Percentiles rank a stretch among this genome's conserved stretches.
Evolutionary conservation across 176 grass and related monocot species (phyloP).

Genomic region (bread wheat (Triticum aestivum)): DNA sequence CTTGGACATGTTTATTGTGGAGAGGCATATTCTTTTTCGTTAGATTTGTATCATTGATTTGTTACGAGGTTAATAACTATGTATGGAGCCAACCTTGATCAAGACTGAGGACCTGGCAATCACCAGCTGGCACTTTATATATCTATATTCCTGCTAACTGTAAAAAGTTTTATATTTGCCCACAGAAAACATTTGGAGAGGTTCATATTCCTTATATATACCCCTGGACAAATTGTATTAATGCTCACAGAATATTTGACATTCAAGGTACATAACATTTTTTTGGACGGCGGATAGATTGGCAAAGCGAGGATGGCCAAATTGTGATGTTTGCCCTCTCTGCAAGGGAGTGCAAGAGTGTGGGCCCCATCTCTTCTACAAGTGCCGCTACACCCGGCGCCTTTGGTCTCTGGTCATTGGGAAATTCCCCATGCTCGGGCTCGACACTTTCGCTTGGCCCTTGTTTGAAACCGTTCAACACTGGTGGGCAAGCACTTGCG

Average conservation of each 20-base stretch:
- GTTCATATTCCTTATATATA: slow-evolving; percentile 47
- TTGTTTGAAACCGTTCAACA: too few relatives aligned
- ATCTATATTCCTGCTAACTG: slow-evolving; percentile 43
- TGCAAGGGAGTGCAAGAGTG: too few relatives aligned
- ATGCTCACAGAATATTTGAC: slow-evolving; percentile 33
- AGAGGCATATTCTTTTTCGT: slow-evolving; percentile 38
- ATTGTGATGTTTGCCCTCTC: too few relatives aligned
- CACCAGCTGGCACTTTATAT: slow-evolving; percentile 32
- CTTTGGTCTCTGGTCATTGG: too few relatives aligned
- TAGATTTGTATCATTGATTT: slow-evolving; percentile 51
- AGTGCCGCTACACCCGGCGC: too few relatives aligned
- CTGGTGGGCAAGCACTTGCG: too few relatives aligned
- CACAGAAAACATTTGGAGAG: slow-evolving; percentile 44
- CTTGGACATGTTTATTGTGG: slow-evolving; percentile 40
- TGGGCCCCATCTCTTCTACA: too few relatives aligned
- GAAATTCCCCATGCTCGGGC: too few relatives aligned
- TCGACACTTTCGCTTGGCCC: too few relatives aligned
- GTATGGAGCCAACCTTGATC: slow-evolving; percentile 29
- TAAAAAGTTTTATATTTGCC: slow-evolving; percentile 45
- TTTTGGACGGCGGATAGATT: neutral
- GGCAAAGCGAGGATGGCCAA: too few relatives aligned
- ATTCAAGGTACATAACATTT: slow-evolving; percentile 42
- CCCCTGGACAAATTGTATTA: slow-evolving; percentile 34
- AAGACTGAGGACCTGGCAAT: slow-evolving; percentile 31
- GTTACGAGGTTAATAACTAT: slow-evolving; percentile 47